Percentiles rank a stretch among this genome's conserved stretches.
Evolutionary conservation across 192 early-diverging fungal genomes (phyloP).

Genomic region (Coemansia sp.): DNA sequence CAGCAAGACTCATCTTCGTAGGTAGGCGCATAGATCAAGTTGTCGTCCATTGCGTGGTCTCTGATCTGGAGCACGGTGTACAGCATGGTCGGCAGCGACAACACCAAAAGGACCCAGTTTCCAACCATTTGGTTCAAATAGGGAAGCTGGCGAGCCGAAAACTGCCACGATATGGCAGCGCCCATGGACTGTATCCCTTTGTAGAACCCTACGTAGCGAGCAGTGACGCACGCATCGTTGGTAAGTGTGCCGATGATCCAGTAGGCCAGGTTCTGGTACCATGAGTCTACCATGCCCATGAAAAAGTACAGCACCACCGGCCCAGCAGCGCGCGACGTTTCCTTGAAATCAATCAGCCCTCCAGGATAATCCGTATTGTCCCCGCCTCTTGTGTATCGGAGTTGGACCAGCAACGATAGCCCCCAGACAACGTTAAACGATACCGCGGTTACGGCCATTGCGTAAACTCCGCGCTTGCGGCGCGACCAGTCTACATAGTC

Average conservation of each 20-base stretch:
- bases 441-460: constrained; percentile 42
- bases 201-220: constrained; percentile 79
- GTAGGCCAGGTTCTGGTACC: constrained; percentile 78
- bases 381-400: constrained; percentile 50
- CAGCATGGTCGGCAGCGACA: constrained; percentile 43
- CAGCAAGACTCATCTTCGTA: constrained; percentile 20
- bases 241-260: constrained; percentile 86
- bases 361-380: constrained; percentile 30
- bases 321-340: constrained; percentile 56
- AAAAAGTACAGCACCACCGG: constrained; percentile 68
- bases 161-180: constrained; percentile 68
- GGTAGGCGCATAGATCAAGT: constrained; percentile 21
- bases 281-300: constrained; percentile 78
- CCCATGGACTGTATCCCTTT: constrained; percentile 80
- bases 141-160: constrained; percentile 57
- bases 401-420: constrained; percentile 62
- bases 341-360: constrained; percentile 39
- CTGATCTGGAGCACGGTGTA: constrained; percentile 40
- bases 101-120: constrained; percentile 41
- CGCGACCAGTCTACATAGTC: constrained; percentile 62
- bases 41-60: constrained; percentile 42
- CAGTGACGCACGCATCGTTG: constrained; percentile 71
- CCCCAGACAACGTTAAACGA: constrained; percentile 62
- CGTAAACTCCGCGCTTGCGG: constrained; percentile 62
- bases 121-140: constrained; percentile 55